phyloP scores from a whole-genome alignment of 164 flowering plant genomes.

The Liriodendron chinense region DNA sequence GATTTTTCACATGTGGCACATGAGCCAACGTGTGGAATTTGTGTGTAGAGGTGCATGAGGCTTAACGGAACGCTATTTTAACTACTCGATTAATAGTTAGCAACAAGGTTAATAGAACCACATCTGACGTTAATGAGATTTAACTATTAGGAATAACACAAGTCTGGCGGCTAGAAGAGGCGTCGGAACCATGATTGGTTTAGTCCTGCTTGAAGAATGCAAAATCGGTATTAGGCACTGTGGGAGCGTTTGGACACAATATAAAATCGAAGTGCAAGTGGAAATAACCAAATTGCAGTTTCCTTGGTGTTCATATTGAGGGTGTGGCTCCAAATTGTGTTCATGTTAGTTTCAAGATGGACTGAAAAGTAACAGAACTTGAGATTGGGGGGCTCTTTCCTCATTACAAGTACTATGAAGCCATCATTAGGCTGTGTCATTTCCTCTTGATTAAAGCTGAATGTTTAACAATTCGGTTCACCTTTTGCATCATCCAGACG shows the following conservation, averaged over 20 bases:
- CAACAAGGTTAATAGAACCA: neutral
- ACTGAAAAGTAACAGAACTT: too few species aligned
- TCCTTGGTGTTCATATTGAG: neutral
- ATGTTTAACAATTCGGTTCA: too few species aligned
- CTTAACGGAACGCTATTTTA: neutral
- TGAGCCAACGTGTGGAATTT: neutral
- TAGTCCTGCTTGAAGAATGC: neutral
- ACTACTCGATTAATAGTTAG: neutral
- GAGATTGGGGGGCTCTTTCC: too few species aligned
- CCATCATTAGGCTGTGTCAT: too few species aligned
- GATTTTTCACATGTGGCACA: neutral
- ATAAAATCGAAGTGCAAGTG: too few species aligned
- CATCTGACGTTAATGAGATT: neutral
- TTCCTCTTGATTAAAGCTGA: too few species aligned
- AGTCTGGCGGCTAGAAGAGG: conserved; percentile 1
- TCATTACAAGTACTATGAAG: too few species aligned
- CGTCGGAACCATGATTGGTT: neutral
- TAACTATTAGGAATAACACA: neutral
- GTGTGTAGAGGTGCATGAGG: neutral
- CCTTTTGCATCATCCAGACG: too few species aligned
- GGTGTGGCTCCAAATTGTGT: too few species aligned
- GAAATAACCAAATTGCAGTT: neutral
- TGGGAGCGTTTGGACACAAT: too few species aligned
- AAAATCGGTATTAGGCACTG: neutral
- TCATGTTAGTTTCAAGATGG: too few species aligned